These are phyloP conservation scores for Botrytis tulipae DNA, from an alignment of 2,329 filamentous ascomycete species.

Conservation along the genomic window DNA sequence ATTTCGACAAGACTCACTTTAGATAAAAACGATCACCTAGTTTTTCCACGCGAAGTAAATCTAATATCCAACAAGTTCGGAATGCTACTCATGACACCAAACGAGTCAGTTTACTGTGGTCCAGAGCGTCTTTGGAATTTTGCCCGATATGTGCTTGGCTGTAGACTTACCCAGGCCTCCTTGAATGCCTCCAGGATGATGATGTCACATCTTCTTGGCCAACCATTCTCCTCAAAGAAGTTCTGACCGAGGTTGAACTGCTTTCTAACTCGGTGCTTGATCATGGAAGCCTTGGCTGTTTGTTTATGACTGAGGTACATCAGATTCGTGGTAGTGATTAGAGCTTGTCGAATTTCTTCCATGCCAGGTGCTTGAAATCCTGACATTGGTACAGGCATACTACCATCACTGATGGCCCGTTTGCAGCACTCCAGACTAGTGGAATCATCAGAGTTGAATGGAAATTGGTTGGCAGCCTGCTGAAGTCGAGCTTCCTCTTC, in stretches of 20 bases:
- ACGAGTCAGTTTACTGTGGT: not conserved
- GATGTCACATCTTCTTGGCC: not conserved
- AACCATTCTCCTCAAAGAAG: not conserved
- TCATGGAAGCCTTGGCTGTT: not conserved
- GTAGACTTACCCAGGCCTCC: conserved; percentile 8
- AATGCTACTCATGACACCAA: not conserved
- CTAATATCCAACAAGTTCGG: not conserved
- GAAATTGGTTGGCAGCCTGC: not conserved
- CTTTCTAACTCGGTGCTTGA: not conserved
- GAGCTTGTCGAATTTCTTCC: not conserved
- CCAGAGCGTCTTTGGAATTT: not conserved
- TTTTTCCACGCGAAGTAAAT: rapidly evolving
- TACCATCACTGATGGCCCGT: not conserved
- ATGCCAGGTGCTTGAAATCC: not conserved
- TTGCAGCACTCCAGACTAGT: no score
- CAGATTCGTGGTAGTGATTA: not conserved
- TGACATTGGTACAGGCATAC: no score
- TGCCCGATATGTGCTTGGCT: not conserved
- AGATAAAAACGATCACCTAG: no score
- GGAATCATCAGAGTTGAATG: no score
- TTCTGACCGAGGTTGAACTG: not conserved
- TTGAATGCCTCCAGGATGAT: not conserved
- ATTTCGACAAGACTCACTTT: not conserved
- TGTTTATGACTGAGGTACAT: not conserved
- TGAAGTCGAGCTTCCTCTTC: not conserved